Evolutionary conservation across 192 early-diverging fungal species (phyloP).

Genomic region (Coemansia sp.): DNA sequence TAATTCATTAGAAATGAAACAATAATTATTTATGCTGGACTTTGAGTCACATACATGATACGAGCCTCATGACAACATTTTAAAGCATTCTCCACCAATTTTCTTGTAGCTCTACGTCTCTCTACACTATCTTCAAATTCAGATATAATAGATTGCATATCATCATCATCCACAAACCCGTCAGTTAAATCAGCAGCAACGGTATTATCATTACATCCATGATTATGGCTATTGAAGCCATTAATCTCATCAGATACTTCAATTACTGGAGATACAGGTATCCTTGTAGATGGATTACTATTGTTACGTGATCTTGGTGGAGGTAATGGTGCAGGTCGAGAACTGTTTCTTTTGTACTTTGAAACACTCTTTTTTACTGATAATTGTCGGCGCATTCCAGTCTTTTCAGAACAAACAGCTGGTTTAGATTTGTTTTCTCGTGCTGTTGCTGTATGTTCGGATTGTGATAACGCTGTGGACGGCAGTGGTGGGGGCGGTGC

Average conservation of each 20-base stretch:
- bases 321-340: conserved; percentile 18
- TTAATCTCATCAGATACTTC: background rate
- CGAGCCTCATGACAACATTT: conserved; percentile 43
- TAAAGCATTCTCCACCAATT: conserved; percentile 34
- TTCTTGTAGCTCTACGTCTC: conserved; percentile 32
- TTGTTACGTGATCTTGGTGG: conserved; percentile 12
- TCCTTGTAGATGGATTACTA: background rate
- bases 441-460: too few relatives aligned
- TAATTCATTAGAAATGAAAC: background rate
- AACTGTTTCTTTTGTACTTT: conserved; percentile 31
- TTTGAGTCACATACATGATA: conserved; percentile 3
- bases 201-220: too few relatives aligned
- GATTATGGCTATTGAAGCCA: conserved; percentile 6
- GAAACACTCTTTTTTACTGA: conserved; percentile 47
- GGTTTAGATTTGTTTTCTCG: too few relatives aligned
- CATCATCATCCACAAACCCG: background rate
- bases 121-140: conserved; percentile 9
- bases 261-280: background rate
- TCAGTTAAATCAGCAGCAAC: too few relatives aligned
- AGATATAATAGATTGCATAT: background rate
- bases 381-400: conserved; percentile 42
- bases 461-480: conserved; percentile 2
- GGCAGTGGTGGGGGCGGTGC: conserved; percentile 27
- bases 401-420: too few relatives aligned
- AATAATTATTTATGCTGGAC: background rate